Conservation (phyloP, 208 protist species). For the Plasmodiophora brassicae region DNA sequence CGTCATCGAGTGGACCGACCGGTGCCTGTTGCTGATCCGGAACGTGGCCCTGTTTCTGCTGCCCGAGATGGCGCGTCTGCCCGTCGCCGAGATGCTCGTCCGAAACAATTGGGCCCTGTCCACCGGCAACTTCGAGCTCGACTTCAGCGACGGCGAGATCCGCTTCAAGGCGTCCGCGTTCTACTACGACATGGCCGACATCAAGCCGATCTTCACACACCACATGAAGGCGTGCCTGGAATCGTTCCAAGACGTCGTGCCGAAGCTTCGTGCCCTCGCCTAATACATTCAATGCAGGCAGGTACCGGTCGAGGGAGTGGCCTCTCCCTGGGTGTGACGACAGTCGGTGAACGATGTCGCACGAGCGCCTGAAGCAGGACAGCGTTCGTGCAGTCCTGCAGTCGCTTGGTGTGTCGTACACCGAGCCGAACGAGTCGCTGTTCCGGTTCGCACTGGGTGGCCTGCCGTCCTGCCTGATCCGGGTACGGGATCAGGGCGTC, state of each 20-base stretch:
- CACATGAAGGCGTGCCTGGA: constrained; percentile 29
- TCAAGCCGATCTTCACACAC: constrained; percentile 2
- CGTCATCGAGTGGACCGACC: constrained; percentile 27
- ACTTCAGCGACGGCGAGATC: constrained; percentile 17
- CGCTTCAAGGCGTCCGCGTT: constrained; percentile 31
- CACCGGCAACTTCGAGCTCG: constrained; percentile 23
- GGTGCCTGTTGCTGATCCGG: not conserved
- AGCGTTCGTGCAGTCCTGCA: not conserved
- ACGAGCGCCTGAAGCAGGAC: too few relatives aligned
- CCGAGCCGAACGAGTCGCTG: not conserved
- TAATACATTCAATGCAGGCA: too few relatives aligned
- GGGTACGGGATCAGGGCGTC: not conserved
- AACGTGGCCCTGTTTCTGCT: constrained; percentile 21
- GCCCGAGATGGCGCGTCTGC: not conserved
- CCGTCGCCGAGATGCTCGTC: constrained; percentile 5
- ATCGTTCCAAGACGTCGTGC: not conserved
- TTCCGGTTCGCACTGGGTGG: constrained; percentile 14
- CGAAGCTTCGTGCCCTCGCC: not conserved
- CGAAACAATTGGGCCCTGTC: constrained; percentile 23
- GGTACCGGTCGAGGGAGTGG: too few relatives aligned
- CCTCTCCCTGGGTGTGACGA: too few relatives aligned
- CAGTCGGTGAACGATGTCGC: too few relatives aligned
- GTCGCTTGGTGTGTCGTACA: not conserved
- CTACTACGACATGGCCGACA: not conserved
- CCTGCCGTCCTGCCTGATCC: constrained; percentile 4